Base-by-base conservation (phyloP, 2,329 filamentous ascomycete genomes). In the Zasmidium angulare region DNA sequence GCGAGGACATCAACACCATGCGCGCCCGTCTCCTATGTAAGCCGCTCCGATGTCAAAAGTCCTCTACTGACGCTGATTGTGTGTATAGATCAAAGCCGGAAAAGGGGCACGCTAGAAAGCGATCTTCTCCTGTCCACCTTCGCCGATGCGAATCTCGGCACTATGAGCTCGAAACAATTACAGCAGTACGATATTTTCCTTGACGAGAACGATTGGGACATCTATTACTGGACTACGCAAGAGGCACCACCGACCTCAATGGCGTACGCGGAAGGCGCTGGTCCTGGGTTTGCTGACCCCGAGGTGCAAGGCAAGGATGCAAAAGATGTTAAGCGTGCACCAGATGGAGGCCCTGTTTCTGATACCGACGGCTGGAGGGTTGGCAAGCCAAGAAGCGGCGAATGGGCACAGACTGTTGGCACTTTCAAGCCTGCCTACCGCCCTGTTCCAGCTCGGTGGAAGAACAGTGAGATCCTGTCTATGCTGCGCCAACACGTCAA, bases 171-270 rank as follows among this genome's bases (percentile, higher is more conserved):
- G 4, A 76, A 81, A 53, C 89, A 96, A 72, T 86, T 98, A 68
- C 77, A 84, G 68, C 86, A 96, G 76, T 98, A 95, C 80, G 93
- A 98, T 75, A 80, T 84, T 24, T 96, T 99, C 81, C 86, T 99
- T 58, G 95, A 99, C 77, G 95, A 99, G 79, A 99, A 99, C 77
- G 95, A 99, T 80, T 99, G 95, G 95, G 95, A 99, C 75, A 97
- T 99, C 63, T 99, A 99, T 82, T 99, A 99, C 83, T 99, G 95
- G 95, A 91, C 90, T 2, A 99, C 95, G 17, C 95, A 99, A 77
- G 87, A 91, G 68, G 82, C 88, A 12, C 78, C 84, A 3, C 78
- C 81, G 1, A 83, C 83, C n/a, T 82, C 85, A 31, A 75, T 80
- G 55, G 80, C 85, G 58, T 81, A 81, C 50, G 81, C 82, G 3